Evolutionary conservation across 179 eudicot genomes (phyloP).

Genomic region (Amaranthus tricolor): DNA sequence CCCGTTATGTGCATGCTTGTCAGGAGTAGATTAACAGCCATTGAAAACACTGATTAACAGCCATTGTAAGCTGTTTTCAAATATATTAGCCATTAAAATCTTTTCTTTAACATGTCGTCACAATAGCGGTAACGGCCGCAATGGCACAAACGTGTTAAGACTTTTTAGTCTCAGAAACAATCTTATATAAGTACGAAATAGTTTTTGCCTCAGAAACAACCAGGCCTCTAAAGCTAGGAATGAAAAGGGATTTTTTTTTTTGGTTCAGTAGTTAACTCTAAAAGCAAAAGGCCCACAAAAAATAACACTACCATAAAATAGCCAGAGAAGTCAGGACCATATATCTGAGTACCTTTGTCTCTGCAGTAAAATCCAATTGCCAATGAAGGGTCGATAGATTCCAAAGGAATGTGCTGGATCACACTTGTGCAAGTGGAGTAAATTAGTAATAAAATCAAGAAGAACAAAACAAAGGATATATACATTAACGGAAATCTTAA

Average conservation of each 20-base stretch:
- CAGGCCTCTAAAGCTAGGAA: no score
- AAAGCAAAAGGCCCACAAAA: neutral
- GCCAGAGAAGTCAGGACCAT: neutral
- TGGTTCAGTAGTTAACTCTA: neutral
- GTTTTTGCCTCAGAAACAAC: neutral
- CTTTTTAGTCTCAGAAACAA: no score
- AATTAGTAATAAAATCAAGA: slow-evolving; percentile 15
- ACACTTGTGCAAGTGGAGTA: slow-evolving; percentile 41
- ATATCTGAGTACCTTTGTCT: slow-evolving; percentile 54
- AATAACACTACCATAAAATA: neutral
- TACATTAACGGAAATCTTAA: slow-evolving; percentile 36
- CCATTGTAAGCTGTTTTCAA: no score
- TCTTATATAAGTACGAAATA: neutral
- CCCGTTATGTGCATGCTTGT: no score
- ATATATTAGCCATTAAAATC: no score
- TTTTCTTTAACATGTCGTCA: no score
- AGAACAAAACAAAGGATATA: neutral
- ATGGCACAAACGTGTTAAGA: no score
- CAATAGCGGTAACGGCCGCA: no score
- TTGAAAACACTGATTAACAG: no score
- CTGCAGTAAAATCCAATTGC: slow-evolving; percentile 85
- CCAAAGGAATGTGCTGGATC: slow-evolving; percentile 64
- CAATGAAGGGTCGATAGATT: slow-evolving; percentile 81
- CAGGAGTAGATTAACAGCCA: no score
- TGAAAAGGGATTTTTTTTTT: neutral